Evolutionary conservation across 192 early-diverging fungal genomes (phyloP).

Genomic region (Funneliformis geosporum): DNA sequence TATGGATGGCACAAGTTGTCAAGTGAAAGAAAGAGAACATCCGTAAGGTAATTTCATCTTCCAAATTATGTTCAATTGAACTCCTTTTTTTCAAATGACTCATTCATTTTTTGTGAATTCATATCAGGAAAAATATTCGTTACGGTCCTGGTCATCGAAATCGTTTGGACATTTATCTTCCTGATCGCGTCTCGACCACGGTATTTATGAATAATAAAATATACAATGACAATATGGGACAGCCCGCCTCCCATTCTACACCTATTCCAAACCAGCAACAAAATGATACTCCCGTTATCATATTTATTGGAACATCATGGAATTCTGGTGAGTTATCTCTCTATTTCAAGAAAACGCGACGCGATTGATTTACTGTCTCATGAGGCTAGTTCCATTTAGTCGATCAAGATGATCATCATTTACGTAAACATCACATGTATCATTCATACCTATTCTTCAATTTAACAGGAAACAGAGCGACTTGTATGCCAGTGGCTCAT

Average conservation of each 20-base stretch:
- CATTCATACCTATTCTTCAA: background rate
- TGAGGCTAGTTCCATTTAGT: no score
- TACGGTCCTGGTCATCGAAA: conserved; percentile 18
- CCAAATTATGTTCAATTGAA: background rate
- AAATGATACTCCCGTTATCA: conserved; percentile 18
- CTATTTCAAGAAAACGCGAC: background rate
- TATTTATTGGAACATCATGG: conserved; percentile 29
- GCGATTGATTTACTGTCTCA: no score
- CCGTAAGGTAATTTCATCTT: conserved; percentile 6
- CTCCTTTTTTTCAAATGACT: background rate
- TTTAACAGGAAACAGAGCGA: conserved; percentile 40
- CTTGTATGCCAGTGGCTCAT: conserved; percentile 49
- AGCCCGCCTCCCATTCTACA: no score
- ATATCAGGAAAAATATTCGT: conserved; percentile 14
- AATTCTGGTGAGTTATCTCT: conserved; percentile 9
- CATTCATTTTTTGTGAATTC: background rate
- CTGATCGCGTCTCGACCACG: background rate
- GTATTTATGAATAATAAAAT: background rate
- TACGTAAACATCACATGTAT: no score
- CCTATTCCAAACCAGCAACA: background rate
- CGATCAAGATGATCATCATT: no score
- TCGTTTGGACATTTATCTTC: conserved; percentile 12
- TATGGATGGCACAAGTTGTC: conserved; percentile 32
- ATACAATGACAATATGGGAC: background rate
- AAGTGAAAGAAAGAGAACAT: conserved; percentile 9